Percentiles rank a stretch among this genome's conserved stretches.
These are phyloP conservation scores for Parmelia sp. DNA, from an alignment of 495 filamentous ascomycete genomes.

Conservation along the genomic window DNA sequence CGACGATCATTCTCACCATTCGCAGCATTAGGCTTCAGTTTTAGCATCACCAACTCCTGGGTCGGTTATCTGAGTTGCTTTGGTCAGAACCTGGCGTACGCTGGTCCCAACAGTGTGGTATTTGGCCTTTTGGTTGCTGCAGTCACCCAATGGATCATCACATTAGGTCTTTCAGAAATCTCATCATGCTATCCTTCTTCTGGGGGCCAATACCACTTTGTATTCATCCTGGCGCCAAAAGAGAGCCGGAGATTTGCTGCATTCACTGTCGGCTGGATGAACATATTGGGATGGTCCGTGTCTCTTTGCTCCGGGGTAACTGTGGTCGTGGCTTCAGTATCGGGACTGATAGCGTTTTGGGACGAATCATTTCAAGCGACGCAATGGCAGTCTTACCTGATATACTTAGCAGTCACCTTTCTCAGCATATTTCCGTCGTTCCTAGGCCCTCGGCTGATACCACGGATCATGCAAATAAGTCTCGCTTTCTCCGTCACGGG, in stretches of 20 bases:
- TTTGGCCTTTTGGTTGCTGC: conserved; percentile 27
- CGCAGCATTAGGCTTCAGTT: conserved; percentile 31
- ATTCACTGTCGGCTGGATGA: conserved; percentile 37
- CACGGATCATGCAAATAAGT: conserved; percentile 20
- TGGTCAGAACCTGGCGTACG: conserved; percentile 25
- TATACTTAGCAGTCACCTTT: conserved; percentile 24
- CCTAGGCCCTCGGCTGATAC: conserved; percentile 21
- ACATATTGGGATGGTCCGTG: conserved; percentile 35
- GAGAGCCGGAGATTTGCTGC: conserved; percentile 26
- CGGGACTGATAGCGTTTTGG: conserved; percentile 28
- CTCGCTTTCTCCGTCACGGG: conserved; percentile 26
- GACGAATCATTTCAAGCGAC: conserved; percentile 23
- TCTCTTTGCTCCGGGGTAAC: conserved; percentile 28
- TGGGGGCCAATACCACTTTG: conserved; percentile 34
- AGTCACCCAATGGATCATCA: conserved; percentile 26
- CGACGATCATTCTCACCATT: conserved; percentile 32
- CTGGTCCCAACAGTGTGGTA: conserved; percentile 26
- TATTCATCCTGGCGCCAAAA: conserved; percentile 28
- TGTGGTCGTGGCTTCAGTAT: conserved; percentile 20
- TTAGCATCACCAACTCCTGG: conserved; percentile 39
- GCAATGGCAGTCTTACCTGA: conserved; percentile 32
- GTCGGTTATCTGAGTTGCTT: conserved; percentile 30
- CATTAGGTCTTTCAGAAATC: conserved; percentile 29
- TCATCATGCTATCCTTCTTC: conserved; percentile 29
- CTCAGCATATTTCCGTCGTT: conserved; percentile 26